A percentile compares a stretch with the other conserved stretches of the same genome.
phyloP scores from a whole-genome alignment of 495 filamentous ascomycete genomes.

The Penicillium maclennaniae region DNA sequence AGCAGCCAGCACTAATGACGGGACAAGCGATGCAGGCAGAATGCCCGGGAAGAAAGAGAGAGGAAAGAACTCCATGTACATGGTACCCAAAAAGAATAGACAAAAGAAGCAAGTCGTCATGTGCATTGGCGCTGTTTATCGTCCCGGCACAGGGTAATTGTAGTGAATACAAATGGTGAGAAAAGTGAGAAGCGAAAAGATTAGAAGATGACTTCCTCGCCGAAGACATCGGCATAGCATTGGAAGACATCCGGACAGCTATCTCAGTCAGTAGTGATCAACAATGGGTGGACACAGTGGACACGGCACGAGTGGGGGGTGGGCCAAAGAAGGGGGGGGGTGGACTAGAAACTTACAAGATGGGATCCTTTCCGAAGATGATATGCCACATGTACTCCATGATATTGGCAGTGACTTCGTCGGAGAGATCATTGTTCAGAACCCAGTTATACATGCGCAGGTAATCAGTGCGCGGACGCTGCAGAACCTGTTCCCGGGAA shows the following conservation, averaged over 20 bases:
- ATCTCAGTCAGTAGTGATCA: neutral
- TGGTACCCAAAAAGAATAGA: slow-evolving; percentile 17
- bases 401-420: slow-evolving; percentile 43
- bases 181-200: neutral
- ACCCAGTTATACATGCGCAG: slow-evolving; percentile 58
- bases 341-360: slow-evolving; percentile 38
- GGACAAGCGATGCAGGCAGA: neutral
- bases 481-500: slow-evolving; percentile 47
- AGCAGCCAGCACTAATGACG: neutral
- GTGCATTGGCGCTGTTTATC: slow-evolving; percentile 12
- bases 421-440: slow-evolving; percentile 42
- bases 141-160: slow-evolving; percentile 2
- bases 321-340: too few species aligned
- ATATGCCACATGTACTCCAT: slow-evolving; percentile 57
- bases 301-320: neutral
- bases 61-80: slow-evolving; percentile 15
- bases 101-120: slow-evolving; percentile 18
- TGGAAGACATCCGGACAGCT: slow-evolving; percentile 45
- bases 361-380: slow-evolving; percentile 49
- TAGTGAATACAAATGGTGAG: slow-evolving; percentile 6
- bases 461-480: slow-evolving; percentile 51
- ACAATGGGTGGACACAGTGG: neutral
- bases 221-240: slow-evolving; percentile 49
- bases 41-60: neutral
- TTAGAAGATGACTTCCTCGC: slow-evolving; percentile 24